A percentile compares a stretch with the other conserved stretches of the same genome.
Conservation (phyloP, 768 basidiomycete species). For the Termitomyces sp. region DNA sequence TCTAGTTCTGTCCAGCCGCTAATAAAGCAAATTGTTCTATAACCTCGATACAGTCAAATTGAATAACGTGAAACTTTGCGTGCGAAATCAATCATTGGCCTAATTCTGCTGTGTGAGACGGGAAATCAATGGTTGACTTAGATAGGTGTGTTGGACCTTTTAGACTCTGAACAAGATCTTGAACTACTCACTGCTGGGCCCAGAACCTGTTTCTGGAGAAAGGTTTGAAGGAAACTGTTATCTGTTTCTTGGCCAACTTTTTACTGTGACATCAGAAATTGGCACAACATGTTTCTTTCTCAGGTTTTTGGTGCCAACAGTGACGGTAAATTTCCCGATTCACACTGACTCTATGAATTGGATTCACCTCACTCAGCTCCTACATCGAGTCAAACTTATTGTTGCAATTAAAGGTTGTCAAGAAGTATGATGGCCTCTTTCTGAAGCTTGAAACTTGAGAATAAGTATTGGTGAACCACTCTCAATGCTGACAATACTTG, state of each 20-base stretch:
- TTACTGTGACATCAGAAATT: no score
- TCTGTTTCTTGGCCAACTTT: no score
- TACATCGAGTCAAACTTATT: no score
- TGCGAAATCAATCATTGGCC: background rate
- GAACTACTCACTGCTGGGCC: background rate
- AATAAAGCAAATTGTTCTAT: background rate
- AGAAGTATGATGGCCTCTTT: background rate
- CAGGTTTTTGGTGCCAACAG: no score
- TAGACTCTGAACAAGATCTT: background rate
- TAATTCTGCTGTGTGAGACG: background rate
- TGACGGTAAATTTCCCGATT: background rate
- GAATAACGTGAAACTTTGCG: background rate
- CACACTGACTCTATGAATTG: background rate
- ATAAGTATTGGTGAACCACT: background rate
- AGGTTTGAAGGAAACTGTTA: no score
- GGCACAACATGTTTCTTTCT: no score
- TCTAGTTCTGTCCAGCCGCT: background rate
- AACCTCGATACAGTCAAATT: background rate
- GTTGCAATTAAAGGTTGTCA: background rate
- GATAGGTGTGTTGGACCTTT: background rate
- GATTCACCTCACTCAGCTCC: background rate
- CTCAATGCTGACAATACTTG: no score
- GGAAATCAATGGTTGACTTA: no score
- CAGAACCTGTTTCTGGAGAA: no score
- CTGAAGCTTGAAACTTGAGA: background rate